Base-by-base conservation (phyloP, 2,329 filamentous ascomycete species). In the Pseudocercospora macadamiae region DNA sequence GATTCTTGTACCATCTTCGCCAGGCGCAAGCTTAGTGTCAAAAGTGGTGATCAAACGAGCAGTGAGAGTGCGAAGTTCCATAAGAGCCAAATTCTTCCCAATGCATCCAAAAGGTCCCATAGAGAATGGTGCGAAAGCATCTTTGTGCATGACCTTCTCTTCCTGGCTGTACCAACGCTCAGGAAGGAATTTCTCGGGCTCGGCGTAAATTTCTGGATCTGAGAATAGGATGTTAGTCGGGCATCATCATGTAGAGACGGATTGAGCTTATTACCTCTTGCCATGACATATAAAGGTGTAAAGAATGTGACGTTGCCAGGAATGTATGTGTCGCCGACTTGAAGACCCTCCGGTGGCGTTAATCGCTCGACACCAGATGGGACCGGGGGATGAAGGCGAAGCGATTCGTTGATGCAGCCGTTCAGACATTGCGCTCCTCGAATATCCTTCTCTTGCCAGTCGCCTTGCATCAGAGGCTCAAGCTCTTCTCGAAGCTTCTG, bases 311-410 rank as follows among this genome's bases (percentile, higher is more conserved):
- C 64, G 37, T 61, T 59, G 7, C 74, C 74, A 0, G 75, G 75
- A 3, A 77, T 70, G 57, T 67, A 73, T 1, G 64, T 67, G 6
- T 68, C 71, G 23, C 69, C 75, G 21, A 78, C 68, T 14, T 64
- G 62, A 21, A 77, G 64, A 18, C 77, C 77, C 52, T 74, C 67
- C 16, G 73, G 51, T 6, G 76, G 76, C 1, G 76, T 77, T 10
- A 72, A 48, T 3, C 78, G 68, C 26, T 68, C 66, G 21, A 76
- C 51, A 1, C 71, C 75, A 6, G 69, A 70, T 1, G 75, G 74
- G 1, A 77, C 72, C 0, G 76, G 69, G 4, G 78, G 76, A 53
- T 77, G 70, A 3, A 80, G 66, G n/a, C 78, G 73, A 3, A 79
- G 65, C 1, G 76, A 68, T 60, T 80, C 78, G 55, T 79, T 74